Conservation (phyloP, 768 basidiomycete genomes). For the Dacryopinax primogenitus region DNA sequence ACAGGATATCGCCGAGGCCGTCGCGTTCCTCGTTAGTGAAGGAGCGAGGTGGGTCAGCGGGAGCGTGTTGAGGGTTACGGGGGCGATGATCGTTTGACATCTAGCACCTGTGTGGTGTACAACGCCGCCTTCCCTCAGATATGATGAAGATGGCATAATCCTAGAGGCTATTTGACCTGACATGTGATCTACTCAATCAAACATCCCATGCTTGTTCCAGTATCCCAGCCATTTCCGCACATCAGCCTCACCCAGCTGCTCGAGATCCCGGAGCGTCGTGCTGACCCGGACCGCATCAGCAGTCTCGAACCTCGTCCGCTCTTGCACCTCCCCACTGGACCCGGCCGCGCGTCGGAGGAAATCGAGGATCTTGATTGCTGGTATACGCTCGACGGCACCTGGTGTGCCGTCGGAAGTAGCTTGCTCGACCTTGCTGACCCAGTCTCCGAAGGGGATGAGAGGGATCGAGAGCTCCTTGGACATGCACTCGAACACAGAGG, state of each 20-base stretch:
- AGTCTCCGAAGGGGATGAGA: neutral
- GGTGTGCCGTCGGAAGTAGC: neutral
- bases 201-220: neutral
- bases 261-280: neutral
- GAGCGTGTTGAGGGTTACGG: neutral
- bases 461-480: neutral
- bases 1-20: constrained; percentile 43
- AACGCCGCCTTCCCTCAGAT: too few relatives aligned
- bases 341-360: neutral
- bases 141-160: neutral
- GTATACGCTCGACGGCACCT: neutral
- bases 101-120: too few relatives aligned
- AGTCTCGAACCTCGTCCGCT: neutral
- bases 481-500: neutral
- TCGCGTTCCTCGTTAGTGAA: constrained; percentile 20
- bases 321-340: neutral
- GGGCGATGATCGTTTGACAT: constrained; percentile 2
- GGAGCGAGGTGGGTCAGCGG: constrained; percentile 9
- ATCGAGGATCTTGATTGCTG: neutral
- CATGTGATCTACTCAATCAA: too few relatives aligned
- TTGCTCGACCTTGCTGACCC: neutral
- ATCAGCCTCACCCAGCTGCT: neutral
- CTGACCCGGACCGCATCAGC: neutral
- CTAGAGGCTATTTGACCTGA: too few relatives aligned
- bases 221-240: neutral